Conservation (phyloP, 805 yeast species). For the Candida tallmaniae region DNA sequence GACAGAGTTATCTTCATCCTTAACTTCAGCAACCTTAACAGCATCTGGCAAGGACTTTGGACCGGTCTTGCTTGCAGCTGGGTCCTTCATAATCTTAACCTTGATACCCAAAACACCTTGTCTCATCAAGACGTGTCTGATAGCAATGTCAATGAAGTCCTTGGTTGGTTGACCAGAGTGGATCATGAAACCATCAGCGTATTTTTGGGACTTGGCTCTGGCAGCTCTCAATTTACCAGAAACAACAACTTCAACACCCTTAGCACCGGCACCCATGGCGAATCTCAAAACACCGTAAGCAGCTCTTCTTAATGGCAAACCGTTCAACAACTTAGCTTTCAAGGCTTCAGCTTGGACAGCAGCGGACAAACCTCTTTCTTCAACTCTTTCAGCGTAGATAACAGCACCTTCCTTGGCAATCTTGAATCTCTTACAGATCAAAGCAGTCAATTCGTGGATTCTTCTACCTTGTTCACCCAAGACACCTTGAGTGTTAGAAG, state of each 20-base stretch:
- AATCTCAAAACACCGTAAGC: conserved; percentile 99
- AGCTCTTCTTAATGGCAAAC: conserved; percentile 99
- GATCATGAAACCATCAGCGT: conserved; percentile 99
- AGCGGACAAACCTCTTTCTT: conserved; percentile 99
- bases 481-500: conserved; percentile 97
- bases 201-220: conserved; percentile 99
- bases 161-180: conserved; percentile 99
- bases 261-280: conserved; percentile 99
- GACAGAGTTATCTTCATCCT: conserved; percentile 78
- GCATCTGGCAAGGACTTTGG: conserved; percentile 94
- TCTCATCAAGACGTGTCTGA: conserved; percentile 99
- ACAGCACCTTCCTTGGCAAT: conserved; percentile 89
- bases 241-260: conserved; percentile 99
- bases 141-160: conserved; percentile 97
- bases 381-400: conserved; percentile 98
- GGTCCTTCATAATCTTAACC: conserved; percentile 99
- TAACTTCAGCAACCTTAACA: conserved; percentile 88
- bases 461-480: conserved; percentile 99
- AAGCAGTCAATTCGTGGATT: conserved; percentile 96
- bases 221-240: conserved; percentile 99
- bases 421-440: conserved; percentile 98
- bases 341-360: conserved; percentile 99
- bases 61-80: conserved; percentile 79
- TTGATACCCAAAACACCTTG: conserved; percentile 99
- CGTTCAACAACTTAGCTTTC: conserved; percentile 95